Percentiles rank a stretch among this genome's conserved stretches.
phyloP scores from a whole-genome alignment of 2,329 filamentous ascomycete species.

The Ophiostoma piceae region DNA sequence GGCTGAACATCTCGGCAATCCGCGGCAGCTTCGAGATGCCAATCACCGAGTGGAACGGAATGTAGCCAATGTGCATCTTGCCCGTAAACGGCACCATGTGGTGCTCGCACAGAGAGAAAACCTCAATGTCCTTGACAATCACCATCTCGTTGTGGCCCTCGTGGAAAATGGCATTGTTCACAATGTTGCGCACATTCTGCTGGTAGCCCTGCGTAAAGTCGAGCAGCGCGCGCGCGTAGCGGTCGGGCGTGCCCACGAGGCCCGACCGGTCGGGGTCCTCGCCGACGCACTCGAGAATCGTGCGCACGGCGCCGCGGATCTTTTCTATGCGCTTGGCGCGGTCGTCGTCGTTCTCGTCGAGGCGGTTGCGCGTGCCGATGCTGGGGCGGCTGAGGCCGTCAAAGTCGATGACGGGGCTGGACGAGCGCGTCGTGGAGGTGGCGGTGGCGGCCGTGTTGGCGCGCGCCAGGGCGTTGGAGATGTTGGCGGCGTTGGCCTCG shows the following conservation, averaged over 20 bases:
- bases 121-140: conserved; percentile 95
- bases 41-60: conserved; percentile 83
- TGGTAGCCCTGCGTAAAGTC: conserved; percentile 97
- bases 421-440: conserved; percentile 3
- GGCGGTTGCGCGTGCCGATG: conserved; percentile 58
- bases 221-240: conserved; percentile 92
- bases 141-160: conserved; percentile 97
- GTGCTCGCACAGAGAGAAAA: conserved; percentile 93
- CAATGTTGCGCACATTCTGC: conserved; percentile 83
- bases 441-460: background rate
- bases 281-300: conserved; percentile 63
- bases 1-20: conserved; percentile 94
- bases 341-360: conserved; percentile 52
- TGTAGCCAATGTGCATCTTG: conserved; percentile 99
- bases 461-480: background rate
- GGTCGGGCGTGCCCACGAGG: conserved; percentile 64
- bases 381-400: conserved; percentile 30
- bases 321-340: conserved; percentile 50
- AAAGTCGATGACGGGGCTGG: conserved; percentile 22
- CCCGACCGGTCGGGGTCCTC: conserved; percentile 63
- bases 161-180: conserved; percentile 91
- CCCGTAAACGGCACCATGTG: conserved; percentile 94
- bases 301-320: conserved; percentile 58
- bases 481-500: background rate
- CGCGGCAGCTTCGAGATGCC: conserved; percentile 93